Evolutionary conservation across 352 stramenopile genomes (phyloP), one percentile per base, ranked within the genome.

Genomic region (Peronosclerospora sorghi): DNA sequence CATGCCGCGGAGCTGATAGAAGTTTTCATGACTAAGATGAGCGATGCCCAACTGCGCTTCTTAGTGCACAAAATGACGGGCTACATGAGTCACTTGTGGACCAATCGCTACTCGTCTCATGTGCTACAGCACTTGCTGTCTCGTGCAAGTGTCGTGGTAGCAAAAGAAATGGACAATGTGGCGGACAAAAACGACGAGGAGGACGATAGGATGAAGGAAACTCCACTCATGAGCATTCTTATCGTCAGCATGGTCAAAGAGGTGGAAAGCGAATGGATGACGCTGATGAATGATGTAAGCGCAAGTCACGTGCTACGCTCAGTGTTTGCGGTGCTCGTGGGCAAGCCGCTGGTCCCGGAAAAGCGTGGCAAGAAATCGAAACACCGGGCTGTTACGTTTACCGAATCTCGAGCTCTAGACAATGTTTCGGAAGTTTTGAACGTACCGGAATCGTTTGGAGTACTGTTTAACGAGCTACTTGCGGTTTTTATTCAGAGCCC

Each of bases 101-200:
- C 78, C 19, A 90, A 90, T 42, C 78, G 78, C 19, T 90, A 90
- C 64, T 90, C 78, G 41, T 90, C 78, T 8, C 78, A 90, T 54
- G 78, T 90, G 45, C 60, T 90, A 36, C 78, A 90, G 57, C 58
- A 86, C 35, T 4, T 90, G 13, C 59, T 90, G 18, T 79, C 73
- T 26, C 62, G 72, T n/a, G 55, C 59, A 12, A 82, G 69, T 41
- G 45, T 42, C 6, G 60, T 86, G 27, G 68, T 87, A 28, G 53
- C 57, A 5, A 66, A 66, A 20, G 57, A 66, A 23, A 41, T 56
- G 32, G 48, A 59, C 17, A 42, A 18, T 8, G 9, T 40, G 17
- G 51, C 64, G 21, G 60, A 84, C 23, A 45, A 57, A 1, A 51
- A 85, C 5, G 59, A 77, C 4, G 59, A 86, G 2, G 66, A 82